Conservation (phyloP, 192 early-diverging fungal genomes). For the Oehlia diaphana region DNA sequence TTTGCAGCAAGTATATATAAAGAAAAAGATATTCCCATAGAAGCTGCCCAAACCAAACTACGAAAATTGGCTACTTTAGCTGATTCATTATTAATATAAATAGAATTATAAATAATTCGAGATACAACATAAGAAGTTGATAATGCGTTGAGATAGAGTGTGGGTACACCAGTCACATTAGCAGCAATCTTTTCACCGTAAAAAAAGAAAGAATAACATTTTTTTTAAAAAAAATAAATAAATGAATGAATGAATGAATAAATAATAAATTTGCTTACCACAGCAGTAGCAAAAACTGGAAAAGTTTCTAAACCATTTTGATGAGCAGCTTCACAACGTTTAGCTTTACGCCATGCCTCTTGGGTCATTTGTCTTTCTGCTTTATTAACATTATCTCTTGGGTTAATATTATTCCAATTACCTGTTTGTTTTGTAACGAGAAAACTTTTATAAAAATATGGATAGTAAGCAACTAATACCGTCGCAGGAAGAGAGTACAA, state of each 20-base stretch:
- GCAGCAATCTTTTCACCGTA: background rate
- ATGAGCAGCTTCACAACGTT: conserved; percentile 43
- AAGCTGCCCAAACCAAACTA: background rate
- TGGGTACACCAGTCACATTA: background rate
- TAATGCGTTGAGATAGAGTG: background rate
- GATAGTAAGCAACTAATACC: conserved; percentile 36
- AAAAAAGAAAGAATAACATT: no score
- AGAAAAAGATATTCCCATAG: background rate
- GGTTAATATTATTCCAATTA: conserved; percentile 41
- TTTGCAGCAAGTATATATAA: background rate
- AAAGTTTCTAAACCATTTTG: conserved; percentile 40
- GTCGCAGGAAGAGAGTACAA: conserved; percentile 35
- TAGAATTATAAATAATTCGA: conserved; percentile 6
- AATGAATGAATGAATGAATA: background rate
- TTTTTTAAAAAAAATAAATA: background rate
- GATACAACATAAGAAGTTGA: background rate
- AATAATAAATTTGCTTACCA: conserved; percentile 33
- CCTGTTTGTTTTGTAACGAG: conserved; percentile 36
- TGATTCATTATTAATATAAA: background rate
- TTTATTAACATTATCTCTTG: conserved; percentile 39
- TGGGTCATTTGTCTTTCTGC: conserved; percentile 38
- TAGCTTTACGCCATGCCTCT: conserved; percentile 36
- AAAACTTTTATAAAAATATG: conserved; percentile 37
- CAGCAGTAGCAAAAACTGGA: conserved; percentile 35
- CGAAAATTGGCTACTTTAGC: background rate